These are phyloP conservation scores for Microcos paniculata DNA, from an alignment of 345 rosid species.

Conservation along the genomic window DNA sequence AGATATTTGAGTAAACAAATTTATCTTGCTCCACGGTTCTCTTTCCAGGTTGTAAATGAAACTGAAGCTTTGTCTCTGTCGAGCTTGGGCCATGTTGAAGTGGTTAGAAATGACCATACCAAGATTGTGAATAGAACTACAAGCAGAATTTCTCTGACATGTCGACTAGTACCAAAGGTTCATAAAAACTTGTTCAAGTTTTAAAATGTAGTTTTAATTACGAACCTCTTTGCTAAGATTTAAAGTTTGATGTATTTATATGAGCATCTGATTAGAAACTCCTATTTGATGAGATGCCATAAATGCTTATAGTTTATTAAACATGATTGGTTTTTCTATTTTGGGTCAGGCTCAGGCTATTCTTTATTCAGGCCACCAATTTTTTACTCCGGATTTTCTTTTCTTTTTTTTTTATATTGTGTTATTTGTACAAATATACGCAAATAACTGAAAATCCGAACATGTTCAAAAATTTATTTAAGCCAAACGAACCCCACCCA, in stretches of 20 bases:
- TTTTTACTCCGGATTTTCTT: too few relatives aligned
- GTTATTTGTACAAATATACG: too few relatives aligned
- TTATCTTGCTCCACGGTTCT: not conserved
- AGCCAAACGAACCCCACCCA: too few relatives aligned
- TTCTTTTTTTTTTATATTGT: too few relatives aligned
- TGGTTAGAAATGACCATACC: conserved; percentile 17
- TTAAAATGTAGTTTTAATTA: conserved; percentile 18
- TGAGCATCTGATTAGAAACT: not conserved
- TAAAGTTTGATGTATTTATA: not conserved
- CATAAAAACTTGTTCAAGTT: conserved; percentile 69
- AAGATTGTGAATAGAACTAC: conserved; percentile 44
- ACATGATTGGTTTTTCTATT: not conserved
- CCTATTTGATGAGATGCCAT: not conserved
- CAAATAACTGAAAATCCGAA: too few relatives aligned
- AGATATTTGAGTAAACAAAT: not conserved
- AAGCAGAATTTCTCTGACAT: conserved; percentile 68
- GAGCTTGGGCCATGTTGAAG: conserved; percentile 27
- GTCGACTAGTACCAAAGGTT: conserved; percentile 76
- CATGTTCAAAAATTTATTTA: too few relatives aligned
- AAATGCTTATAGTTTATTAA: not conserved
- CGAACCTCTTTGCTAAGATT: not conserved
- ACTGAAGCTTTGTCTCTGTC: conserved; percentile 29
- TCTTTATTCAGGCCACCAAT: too few relatives aligned
- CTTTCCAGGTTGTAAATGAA: conserved; percentile 50
- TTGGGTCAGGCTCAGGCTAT: too few relatives aligned